Percentiles rank a stretch among this genome's conserved stretches.
Conservation (phyloP, 192 early-diverging fungal species). For the Kappamyces sp. region DNA sequence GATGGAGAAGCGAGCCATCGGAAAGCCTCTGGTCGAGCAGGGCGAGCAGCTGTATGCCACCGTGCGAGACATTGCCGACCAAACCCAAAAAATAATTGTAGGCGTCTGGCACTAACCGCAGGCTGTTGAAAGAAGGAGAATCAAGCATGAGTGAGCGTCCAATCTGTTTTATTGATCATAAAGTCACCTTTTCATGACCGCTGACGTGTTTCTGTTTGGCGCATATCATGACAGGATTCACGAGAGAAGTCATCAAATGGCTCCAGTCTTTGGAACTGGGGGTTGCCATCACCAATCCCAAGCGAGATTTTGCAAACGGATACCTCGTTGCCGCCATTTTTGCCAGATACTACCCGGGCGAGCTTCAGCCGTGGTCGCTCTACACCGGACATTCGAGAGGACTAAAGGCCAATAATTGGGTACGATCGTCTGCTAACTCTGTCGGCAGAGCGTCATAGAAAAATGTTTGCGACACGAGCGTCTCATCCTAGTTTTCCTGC, state of each 20-base stretch:
- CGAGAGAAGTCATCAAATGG: conserved; percentile 50
- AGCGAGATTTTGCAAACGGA: conserved; percentile 48
- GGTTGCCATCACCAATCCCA: conserved; percentile 38
- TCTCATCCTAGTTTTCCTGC: conserved; percentile 26
- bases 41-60: neutral
- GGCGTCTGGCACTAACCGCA: neutral
- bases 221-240: conserved; percentile 14
- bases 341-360: conserved; percentile 33
- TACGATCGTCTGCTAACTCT: neutral
- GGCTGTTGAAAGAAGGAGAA: conserved; percentile 14
- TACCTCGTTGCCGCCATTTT: conserved; percentile 45
- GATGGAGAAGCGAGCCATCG: conserved; percentile 2
- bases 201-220: conserved; percentile 1
- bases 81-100: conserved; percentile 9
- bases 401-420: conserved; percentile 44
- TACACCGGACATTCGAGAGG: conserved; percentile 35
- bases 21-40: conserved; percentile 5
- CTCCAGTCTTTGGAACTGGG: conserved; percentile 38
- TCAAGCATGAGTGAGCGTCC: conserved; percentile 8
- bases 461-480: conserved; percentile 27
- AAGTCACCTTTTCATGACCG: neutral
- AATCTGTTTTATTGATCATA: conserved; percentile 1
- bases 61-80: neutral
- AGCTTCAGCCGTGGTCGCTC: conserved; percentile 11
- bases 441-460: conserved; percentile 8